These are phyloP conservation scores for Ceratobasidium sp. DNA, from an alignment of 1,284 basidiomycete genomes.

Conservation along the genomic window DNA sequence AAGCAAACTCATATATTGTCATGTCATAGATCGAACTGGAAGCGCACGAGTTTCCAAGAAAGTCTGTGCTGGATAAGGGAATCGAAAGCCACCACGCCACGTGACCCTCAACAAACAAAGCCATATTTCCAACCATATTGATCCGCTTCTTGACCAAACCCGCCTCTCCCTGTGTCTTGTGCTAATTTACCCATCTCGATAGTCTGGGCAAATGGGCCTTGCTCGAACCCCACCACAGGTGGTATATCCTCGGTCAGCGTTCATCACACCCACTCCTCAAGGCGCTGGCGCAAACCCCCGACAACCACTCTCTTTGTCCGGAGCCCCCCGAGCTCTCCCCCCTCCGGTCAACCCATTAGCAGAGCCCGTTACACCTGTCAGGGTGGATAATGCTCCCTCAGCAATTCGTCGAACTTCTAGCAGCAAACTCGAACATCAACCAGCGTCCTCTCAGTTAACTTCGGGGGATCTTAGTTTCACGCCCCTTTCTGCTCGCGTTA, in stretches of 20 bases:
- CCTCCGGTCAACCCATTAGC: not conserved
- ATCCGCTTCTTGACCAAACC: not conserved
- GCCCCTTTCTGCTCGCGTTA: constrained; percentile 7
- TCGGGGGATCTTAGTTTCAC: not conserved
- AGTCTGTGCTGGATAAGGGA: too few relatives aligned
- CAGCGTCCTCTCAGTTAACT: not conserved
- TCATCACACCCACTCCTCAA: constrained; percentile 3
- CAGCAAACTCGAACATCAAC: not conserved
- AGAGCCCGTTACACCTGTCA: constrained; percentile 10
- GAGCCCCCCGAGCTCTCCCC: not conserved
- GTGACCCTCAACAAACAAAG: not conserved
- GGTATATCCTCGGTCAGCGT: constrained; percentile 9
- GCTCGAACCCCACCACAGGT: constrained; percentile 24
- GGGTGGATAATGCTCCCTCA: not conserved
- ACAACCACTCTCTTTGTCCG: not conserved
- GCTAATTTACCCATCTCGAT: not conserved
- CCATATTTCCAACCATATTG: not conserved
- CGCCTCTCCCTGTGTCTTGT: not conserved
- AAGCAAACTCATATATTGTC: too few relatives aligned
- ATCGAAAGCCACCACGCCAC: too few relatives aligned
- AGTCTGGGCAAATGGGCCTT: constrained; percentile 16
- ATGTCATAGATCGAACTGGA: too few relatives aligned
- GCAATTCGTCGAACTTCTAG: not conserved
- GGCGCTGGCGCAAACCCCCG: not conserved
- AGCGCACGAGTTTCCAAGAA: too few relatives aligned